A percentile compares a stretch with the other conserved stretches of the same genome.
These are phyloP conservation scores for Lachnellula suecica DNA, from an alignment of 2,329 filamentous ascomycete genomes.

Conservation along the genomic window DNA sequence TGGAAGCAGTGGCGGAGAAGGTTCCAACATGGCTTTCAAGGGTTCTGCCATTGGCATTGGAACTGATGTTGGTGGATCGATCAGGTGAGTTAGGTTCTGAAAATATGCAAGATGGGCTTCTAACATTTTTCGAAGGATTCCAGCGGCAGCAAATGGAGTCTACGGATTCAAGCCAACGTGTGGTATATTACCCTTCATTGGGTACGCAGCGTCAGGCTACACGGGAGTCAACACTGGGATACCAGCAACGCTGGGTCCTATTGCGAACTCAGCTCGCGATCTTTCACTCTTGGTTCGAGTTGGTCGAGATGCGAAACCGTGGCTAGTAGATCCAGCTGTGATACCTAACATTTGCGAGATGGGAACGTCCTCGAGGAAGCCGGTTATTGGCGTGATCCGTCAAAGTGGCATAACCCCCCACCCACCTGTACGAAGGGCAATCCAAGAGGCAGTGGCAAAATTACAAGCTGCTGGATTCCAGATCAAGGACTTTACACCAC, in stretches of 20 bases:
- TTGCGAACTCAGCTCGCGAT: constrained; percentile 80
- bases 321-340: constrained; percentile 48
- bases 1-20: constrained; percentile 72
- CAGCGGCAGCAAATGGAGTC: constrained; percentile 32
- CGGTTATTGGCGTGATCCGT: constrained; percentile 32
- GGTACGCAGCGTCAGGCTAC: constrained; percentile 26
- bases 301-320: constrained; percentile 76
- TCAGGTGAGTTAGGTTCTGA: constrained; percentile 65
- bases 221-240: constrained; percentile 69
- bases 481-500: constrained; percentile 32
- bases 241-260: constrained; percentile 82
- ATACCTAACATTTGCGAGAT: constrained; percentile 20
- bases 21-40: constrained; percentile 73
- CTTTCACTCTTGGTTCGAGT: constrained; percentile 77
- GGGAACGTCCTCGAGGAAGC: constrained; percentile 19
- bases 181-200: constrained; percentile 33
- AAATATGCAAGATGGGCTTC: too few relatives aligned
- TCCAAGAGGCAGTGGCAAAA: constrained; percentile 29
- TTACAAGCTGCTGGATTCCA: constrained; percentile 31
- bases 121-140: constrained; percentile 68
- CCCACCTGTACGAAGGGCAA: constrained; percentile 30
- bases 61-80: constrained; percentile 85
- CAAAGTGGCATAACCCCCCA: constrained; percentile 32
- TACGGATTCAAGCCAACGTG: constrained; percentile 33
- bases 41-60: constrained; percentile 79